Percentiles rank a stretch among this genome's conserved stretches.
Conservation (phyloP, 2,329 filamentous ascomycete genomes). For the Metarhizium guizhouense region DNA sequence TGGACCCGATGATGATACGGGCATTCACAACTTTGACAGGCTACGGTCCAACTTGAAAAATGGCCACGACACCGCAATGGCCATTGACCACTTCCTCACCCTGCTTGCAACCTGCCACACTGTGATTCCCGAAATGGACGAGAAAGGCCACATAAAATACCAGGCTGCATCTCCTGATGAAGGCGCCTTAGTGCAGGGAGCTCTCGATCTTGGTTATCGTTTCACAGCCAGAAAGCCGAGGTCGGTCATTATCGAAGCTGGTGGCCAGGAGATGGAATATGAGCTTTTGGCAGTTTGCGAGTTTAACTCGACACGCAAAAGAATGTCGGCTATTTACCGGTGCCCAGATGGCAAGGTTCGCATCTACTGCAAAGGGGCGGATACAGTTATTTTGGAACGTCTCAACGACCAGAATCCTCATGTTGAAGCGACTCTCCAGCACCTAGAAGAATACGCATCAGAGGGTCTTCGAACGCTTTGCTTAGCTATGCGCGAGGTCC, state of each 20-base stretch:
- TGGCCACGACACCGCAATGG: slow-evolving; percentile 37
- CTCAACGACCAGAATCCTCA: slow-evolving; percentile 75
- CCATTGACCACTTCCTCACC: slow-evolving; percentile 73
- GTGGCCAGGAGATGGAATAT: slow-evolving; percentile 68
- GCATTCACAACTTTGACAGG: slow-evolving; percentile 75
- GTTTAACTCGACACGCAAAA: slow-evolving; percentile 88
- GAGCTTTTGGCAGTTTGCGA: slow-evolving; percentile 95
- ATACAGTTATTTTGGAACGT: slow-evolving; percentile 94
- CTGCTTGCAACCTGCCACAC: slow-evolving; percentile 90
- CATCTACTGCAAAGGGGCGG: slow-evolving; percentile 91
- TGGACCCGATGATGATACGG: slow-evolving; percentile 71
- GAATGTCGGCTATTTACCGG: slow-evolving; percentile 96
- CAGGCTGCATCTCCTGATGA: slow-evolving; percentile 97
- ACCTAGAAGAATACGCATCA: slow-evolving; percentile 97
- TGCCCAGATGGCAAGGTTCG: slow-evolving; percentile 93
- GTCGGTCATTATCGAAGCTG: slow-evolving; percentile 73
- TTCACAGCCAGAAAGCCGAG: slow-evolving; percentile 87
- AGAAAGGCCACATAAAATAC: slow-evolving; percentile 84
- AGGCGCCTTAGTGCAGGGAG: slow-evolving; percentile 91
- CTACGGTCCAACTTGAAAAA: slow-evolving; percentile 60
- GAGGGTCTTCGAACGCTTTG: slow-evolving; percentile 93
- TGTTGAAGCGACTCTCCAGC: slow-evolving; percentile 81
- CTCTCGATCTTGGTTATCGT: slow-evolving; percentile 73
- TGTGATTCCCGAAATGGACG: slow-evolving; percentile 84
- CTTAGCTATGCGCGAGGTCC: slow-evolving; percentile 85